phyloP scores from a whole-genome alignment of 179 eudicot species.

The Drosera spatulata region DNA sequence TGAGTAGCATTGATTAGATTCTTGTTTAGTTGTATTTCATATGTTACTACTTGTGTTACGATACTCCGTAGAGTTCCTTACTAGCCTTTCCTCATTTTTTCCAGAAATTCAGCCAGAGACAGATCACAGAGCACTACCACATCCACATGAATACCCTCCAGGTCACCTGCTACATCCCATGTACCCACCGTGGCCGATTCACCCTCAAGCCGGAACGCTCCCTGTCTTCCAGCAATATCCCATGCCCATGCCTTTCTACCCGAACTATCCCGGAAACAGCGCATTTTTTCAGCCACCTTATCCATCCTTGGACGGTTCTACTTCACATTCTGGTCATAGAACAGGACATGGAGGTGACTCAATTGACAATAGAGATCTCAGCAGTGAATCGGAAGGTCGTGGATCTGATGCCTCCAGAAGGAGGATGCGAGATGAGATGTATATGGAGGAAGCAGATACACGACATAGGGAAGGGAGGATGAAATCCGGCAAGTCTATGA shows the following conservation, averaged over 20 bases:
- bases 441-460: slow-evolving; percentile 31
- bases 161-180: slow-evolving; percentile 66
- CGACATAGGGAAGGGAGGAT: slow-evolving; percentile 19
- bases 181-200: slow-evolving; percentile 74
- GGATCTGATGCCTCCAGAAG: slow-evolving; percentile 22
- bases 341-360: slow-evolving; percentile 46
- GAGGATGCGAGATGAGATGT: slow-evolving; percentile 19
- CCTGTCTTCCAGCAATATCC: slow-evolving; percentile 77
- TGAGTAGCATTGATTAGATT: too few species aligned
- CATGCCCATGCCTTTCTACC: slow-evolving; percentile 83
- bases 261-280: slow-evolving; percentile 40
- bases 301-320: slow-evolving; percentile 44
- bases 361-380: slow-evolving; percentile 38
- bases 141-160: slow-evolving; percentile 41
- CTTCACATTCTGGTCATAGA: slow-evolving; percentile 22
- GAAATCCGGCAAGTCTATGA: slow-evolving; percentile 40
- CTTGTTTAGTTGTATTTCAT: too few species aligned
- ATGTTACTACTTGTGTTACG: too few species aligned
- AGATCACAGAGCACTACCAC: slow-evolving; percentile 29
- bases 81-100: slow-evolving; percentile 2
- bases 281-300: slow-evolving; percentile 52
- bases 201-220: slow-evolving; percentile 51
- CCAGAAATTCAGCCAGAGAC: slow-evolving; percentile 23
- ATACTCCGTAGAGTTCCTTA: background rate
- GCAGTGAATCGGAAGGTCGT: slow-evolving; percentile 32